phyloP scores from a whole-genome alignment of 352 stramenopile species.

The Pythium phragmiticola region DNA sequence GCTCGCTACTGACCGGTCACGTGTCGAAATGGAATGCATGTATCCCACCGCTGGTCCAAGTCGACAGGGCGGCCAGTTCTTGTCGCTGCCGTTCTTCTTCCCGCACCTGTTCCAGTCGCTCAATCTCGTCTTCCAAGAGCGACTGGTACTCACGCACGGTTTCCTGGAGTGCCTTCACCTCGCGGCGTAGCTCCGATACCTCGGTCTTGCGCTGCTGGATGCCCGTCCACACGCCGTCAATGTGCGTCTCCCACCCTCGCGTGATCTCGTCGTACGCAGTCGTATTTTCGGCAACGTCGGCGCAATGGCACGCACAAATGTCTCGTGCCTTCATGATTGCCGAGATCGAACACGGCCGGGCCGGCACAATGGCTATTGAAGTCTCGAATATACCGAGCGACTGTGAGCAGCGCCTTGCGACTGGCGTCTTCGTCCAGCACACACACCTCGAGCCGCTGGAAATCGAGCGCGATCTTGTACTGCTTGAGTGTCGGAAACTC shows the following conservation, averaged over 20 bases:
- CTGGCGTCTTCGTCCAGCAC: background rate
- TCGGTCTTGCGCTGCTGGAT: constrained; percentile 17
- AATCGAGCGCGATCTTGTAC: constrained; percentile 20
- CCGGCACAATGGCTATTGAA: background rate
- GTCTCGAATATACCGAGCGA: constrained; percentile 1
- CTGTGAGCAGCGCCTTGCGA: background rate
- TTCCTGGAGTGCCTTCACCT: constrained; percentile 14
- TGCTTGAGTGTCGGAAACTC: background rate
- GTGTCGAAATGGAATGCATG: too few relatives aligned
- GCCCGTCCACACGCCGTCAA: constrained; percentile 3
- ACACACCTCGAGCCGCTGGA: constrained; percentile 11
- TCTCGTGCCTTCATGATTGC: constrained; percentile 4
- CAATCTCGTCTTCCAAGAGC: background rate
- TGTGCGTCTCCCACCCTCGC: background rate
- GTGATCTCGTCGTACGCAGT: constrained; percentile 3
- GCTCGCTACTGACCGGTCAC: background rate
- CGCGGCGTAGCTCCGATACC: background rate
- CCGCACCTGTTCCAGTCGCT: constrained; percentile 5
- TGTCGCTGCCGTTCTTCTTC: background rate
- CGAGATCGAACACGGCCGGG: constrained; percentile 10
- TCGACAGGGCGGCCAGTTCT: too few relatives aligned
- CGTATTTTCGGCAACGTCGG: background rate
- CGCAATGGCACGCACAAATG: constrained; percentile 3
- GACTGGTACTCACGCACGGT: background rate
- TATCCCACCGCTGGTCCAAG: too few relatives aligned